A percentile compares a stretch with the other conserved stretches of the same genome.
These are phyloP conservation scores for Neofusicoccum kwambonambiense DNA, from an alignment of 2,329 filamentous ascomycete species.

Conservation along the genomic window DNA sequence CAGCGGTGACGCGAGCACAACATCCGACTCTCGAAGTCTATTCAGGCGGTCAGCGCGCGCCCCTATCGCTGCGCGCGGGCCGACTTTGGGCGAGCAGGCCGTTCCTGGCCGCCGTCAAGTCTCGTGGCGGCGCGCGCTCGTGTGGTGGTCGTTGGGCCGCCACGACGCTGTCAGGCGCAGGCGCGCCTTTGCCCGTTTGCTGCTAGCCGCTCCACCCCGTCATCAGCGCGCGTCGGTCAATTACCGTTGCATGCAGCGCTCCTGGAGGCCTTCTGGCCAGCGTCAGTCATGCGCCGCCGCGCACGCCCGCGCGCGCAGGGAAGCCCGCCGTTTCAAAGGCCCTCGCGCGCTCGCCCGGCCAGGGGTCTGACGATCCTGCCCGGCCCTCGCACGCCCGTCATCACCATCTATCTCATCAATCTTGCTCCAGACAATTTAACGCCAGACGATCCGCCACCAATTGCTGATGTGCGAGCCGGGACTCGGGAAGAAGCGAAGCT, in stretches of 20 bases:
- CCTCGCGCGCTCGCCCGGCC: background rate
- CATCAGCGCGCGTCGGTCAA: constrained; percentile 3
- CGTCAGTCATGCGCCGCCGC: constrained; percentile 6
- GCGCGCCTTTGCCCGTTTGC: background rate
- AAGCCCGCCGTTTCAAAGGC: constrained; percentile 10
- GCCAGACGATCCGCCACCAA: constrained; percentile 13
- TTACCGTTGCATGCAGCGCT: constrained; percentile 11
- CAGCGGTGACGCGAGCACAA: constrained; percentile 15
- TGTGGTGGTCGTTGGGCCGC: background rate
- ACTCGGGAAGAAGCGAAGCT: constrained; percentile 9
- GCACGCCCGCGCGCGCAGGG: constrained; percentile 8
- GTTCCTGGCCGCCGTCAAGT: constrained; percentile 7
- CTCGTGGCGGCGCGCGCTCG: constrained; percentile 12
- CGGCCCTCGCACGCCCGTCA: background rate
- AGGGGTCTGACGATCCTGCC: constrained; percentile 13
- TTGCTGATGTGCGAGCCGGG: constrained; percentile 3
- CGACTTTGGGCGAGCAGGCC: constrained; percentile 11
- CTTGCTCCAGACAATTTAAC: constrained; percentile 13
- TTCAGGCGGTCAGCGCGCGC: constrained; percentile 11
- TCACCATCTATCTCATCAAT: background rate
- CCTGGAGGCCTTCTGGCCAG: constrained; percentile 7
- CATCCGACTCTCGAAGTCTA: constrained; percentile 15
- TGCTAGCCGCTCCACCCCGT: constrained; percentile 9
- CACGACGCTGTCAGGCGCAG: constrained; percentile 7
- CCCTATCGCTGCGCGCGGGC: constrained; percentile 14